Evolutionary conservation across 495 filamentous ascomycete species (phyloP).

Genomic region (Trichodelitschia bisporula): DNA sequence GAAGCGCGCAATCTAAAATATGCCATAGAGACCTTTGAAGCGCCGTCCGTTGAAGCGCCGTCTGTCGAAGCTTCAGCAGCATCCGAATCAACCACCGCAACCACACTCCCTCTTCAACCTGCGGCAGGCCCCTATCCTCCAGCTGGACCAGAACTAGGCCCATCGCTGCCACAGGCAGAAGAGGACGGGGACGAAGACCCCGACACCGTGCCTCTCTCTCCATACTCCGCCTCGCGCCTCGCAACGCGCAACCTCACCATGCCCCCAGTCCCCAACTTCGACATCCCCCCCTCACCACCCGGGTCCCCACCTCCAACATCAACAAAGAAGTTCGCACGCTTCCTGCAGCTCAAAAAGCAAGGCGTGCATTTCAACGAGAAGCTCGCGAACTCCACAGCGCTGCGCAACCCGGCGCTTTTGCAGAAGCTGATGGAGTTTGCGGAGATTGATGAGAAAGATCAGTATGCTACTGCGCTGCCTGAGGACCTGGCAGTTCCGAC

Average conservation of each 20-base stretch:
- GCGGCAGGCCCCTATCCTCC: neutral
- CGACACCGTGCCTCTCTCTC: constrained; percentile 28
- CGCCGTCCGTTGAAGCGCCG: too few species aligned
- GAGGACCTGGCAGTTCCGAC: constrained; percentile 40
- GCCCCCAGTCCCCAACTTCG: constrained; percentile 51
- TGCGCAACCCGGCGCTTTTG: constrained; percentile 61
- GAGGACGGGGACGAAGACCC: constrained; percentile 7
- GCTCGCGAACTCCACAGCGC: constrained; percentile 38
- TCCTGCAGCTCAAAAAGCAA: constrained; percentile 62
- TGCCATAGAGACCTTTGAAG: too few species aligned
- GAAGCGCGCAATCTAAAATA: too few species aligned
- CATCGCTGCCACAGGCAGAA: constrained; percentile 14
- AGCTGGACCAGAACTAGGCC: constrained; percentile 11
- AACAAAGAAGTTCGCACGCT: constrained; percentile 56
- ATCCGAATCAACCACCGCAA: neutral
- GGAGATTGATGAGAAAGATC: constrained; percentile 36
- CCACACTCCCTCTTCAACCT: constrained; percentile 1
- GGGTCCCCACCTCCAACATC: constrained; percentile 37
- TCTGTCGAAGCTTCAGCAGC: too few species aligned
- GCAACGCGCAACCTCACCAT: constrained; percentile 62
- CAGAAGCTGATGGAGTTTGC: constrained; percentile 63
- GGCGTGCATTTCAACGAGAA: constrained; percentile 82
- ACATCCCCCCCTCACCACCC: constrained; percentile 68
- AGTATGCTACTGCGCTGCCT: constrained; percentile 55
- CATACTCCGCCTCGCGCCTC: constrained; percentile 39